Base-by-base conservation (phyloP, 164 flowering plant genomes). In the Dillenia turbinata region DNA sequence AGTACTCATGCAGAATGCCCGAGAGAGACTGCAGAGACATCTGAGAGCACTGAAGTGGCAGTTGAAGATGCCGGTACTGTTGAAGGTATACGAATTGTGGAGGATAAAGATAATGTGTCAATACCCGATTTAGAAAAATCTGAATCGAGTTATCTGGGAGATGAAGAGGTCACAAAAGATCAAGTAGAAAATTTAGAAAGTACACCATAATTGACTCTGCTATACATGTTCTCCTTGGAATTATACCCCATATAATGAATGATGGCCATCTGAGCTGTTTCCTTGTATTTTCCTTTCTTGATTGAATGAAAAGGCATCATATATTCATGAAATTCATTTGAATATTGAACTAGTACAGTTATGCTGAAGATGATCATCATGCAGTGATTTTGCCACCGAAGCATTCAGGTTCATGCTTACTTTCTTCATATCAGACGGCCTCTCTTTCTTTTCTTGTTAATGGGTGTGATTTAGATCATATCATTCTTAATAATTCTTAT, bases 121-220 rank as follows among this genome's bases (percentile, higher is more conserved):
- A 44, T 58, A 46, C 44, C 63, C 33, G 62, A 52, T 19, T 64
- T 62, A 40, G 83, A 73, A 60, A 69, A 55, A 33, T 48, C 68
- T 17, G 79, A 61, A 55, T 66, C 71, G 10, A 56, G 60, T 55
- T 51, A 60, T 50, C 40, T 65, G 45, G 60, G 58, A 66, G 75
- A 71, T 46, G 77, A 67, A 24, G 55, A 58, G 43, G 60, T 49
- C 54, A 22, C 52, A 47, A 24, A 57, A 16, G 67, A 68, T 44
- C 63, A 9, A 57, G 73, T 43, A 26, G 51, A 16, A 61, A 59
- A 63, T 33, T 68, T 68, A 22, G 75, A 68, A 5, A 64, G 47
- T 52, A 46, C 69, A 46, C 61, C 56, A 54, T 47, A 24, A 10
- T 63, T 6, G 16, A 44, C 13, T 57, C 10, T n/a, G 1, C 8